These are phyloP conservation scores for Cordyceps fumosorosea DNA, from an alignment of 2,329 filamentous ascomycete species.

Conservation along the genomic window DNA sequence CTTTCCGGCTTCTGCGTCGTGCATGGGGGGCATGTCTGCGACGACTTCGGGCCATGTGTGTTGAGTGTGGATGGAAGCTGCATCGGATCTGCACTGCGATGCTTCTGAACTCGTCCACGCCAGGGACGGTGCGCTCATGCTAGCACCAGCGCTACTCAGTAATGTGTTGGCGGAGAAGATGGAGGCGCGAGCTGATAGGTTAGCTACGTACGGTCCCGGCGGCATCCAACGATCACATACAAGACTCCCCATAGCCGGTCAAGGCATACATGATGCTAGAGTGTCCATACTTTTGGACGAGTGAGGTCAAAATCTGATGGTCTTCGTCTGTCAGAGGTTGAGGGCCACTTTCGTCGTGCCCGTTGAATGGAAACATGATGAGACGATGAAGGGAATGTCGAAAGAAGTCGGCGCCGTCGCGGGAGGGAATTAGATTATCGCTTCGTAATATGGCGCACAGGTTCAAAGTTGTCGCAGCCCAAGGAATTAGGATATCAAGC, in stretches of 20 bases:
- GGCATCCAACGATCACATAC: slow-evolving; percentile 22
- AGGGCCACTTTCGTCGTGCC: slow-evolving; percentile 28
- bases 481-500: neutral
- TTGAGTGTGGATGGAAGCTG: slow-evolving; percentile 33
- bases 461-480: neutral
- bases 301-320: slow-evolving; percentile 30
- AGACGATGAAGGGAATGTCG: neutral
- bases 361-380: slow-evolving; percentile 29
- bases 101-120: slow-evolving; percentile 36
- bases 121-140: slow-evolving; percentile 32
- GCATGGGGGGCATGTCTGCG: slow-evolving; percentile 28
- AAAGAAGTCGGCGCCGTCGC: neutral
- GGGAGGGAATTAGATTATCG: neutral
- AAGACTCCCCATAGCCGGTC: slow-evolving; percentile 29
- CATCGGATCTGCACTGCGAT: slow-evolving; percentile 33
- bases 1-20: slow-evolving; percentile 29
- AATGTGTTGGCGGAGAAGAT: slow-evolving; percentile 34
- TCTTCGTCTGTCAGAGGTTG: slow-evolving; percentile 33
- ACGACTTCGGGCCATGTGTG: slow-evolving; percentile 31
- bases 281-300: slow-evolving; percentile 33
- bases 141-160: slow-evolving; percentile 26
- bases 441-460: neutral
- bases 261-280: slow-evolving; percentile 31
- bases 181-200: slow-evolving; percentile 29
- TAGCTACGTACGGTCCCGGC: slow-evolving; percentile 1